Evolutionary conservation across 306 rosid species (phyloP), one percentile per base, ranked within the genome.

Genomic region (Dalbergia cochinchinensis): DNA sequence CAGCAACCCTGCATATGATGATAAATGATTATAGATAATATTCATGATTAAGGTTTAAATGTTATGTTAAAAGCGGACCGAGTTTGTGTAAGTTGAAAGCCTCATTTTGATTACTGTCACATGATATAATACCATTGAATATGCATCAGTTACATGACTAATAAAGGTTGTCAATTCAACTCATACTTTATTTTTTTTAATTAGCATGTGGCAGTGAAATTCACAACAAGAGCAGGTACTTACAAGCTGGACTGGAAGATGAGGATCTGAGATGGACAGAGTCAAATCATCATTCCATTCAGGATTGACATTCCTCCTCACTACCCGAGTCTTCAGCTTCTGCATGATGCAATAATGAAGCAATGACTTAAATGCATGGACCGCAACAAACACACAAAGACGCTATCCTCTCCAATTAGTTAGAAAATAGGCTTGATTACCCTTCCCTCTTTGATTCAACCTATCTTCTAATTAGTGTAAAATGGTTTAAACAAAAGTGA

Each of bases 251-350:
- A 92, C 65, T 0, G 95, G 90, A 16, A 84, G 66, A 79, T 10
- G 86, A 34, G 97, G 90, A 51, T 94, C 97, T 16, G 89, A 6
- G 70, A 94, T 60, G 0, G 92, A 86, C 69, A 94, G 84, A 31
- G 99, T 94, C 87, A 94, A 81, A n/a, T 82, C 81, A 71, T 94
- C 99, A 44, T 92, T 86, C 97, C 99, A 94, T 71, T 86, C 95
- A 1, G 99, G 99, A 70, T 94, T 92, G 81, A 87, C 37, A 78
- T 79, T 85, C 83, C 87, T 77, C 58, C 84, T 86, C 57, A 92
- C 78, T 14, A 90, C 97, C 8, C 84, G 80, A 76, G 99, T 94
- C 87, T 87, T 94, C 89, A 94, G 67, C 73, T 90, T 94, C 96
- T 94, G 86, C 85, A 74, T 5, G 51, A 72, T 31, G 66, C 68